Percentiles rank a stretch among this genome's conserved stretches.
phyloP scores from a whole-genome alignment of 371 early-diverging fungal species.

The Umbelopsis sp. region DNA sequence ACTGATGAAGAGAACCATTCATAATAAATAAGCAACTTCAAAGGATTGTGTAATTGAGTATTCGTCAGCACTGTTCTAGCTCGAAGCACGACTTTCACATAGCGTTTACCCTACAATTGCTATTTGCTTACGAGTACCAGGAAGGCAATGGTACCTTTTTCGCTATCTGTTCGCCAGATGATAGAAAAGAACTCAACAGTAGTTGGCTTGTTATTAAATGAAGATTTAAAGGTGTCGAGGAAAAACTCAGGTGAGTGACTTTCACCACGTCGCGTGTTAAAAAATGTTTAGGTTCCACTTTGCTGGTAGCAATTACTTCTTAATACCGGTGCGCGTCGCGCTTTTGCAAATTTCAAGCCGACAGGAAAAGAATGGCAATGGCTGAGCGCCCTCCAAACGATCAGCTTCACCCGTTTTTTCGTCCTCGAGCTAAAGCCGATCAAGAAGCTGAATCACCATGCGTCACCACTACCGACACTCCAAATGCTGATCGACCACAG shows the following conservation, averaged over 20 bases:
- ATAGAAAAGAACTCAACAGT: too few species aligned
- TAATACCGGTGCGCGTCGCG: constrained; percentile 4
- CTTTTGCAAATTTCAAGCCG: background rate
- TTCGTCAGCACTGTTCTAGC: too few species aligned
- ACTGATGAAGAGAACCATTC: too few species aligned
- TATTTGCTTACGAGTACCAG: too few species aligned
- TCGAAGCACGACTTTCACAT: too few species aligned
- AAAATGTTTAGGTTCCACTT: background rate
- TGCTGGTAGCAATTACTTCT: background rate
- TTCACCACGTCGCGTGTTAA: constrained; percentile 16
- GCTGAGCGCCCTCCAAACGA: constrained; percentile 1
- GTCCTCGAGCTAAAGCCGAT: background rate
- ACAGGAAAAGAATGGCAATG: constrained; percentile 10
- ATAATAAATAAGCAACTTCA: too few species aligned
- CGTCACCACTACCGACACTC: background rate
- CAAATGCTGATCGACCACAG: background rate
- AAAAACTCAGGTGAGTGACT: background rate
- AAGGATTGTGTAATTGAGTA: too few species aligned
- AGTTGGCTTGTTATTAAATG: too few species aligned
- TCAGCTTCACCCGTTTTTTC: constrained; percentile 9
- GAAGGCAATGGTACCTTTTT: too few species aligned
- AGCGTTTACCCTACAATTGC: too few species aligned
- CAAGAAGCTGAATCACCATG: background rate
- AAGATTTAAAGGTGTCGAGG: too few species aligned
- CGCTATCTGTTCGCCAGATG: too few species aligned